Percentiles rank a stretch among this genome's conserved stretches.
phyloP scores from a whole-genome alignment of 352 stramenopile species.

The Globisporangium sylvaticum region DNA sequence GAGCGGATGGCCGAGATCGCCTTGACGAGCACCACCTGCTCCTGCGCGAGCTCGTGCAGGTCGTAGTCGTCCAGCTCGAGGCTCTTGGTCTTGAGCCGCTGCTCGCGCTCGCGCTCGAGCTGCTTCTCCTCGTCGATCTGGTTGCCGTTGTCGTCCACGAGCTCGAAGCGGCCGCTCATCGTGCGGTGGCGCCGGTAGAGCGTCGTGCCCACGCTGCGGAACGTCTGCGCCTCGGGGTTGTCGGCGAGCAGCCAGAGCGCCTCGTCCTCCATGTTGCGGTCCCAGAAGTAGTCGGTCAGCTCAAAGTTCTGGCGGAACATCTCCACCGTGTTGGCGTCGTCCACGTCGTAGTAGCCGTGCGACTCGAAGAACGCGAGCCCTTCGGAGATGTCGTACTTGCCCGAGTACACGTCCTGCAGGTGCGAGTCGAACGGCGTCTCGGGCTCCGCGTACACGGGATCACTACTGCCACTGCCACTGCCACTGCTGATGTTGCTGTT shows the following conservation, averaged over 20 bases:
- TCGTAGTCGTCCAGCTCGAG: constrained; percentile 65
- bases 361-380: constrained; percentile 77
- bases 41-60: constrained; percentile 52
- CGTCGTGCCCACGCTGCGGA: constrained; percentile 10
- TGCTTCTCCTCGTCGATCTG: constrained; percentile 54
- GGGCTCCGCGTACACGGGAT: constrained; percentile 2
- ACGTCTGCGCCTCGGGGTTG: constrained; percentile 8
- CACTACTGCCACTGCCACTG: neutral
- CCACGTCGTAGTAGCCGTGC: constrained; percentile 80
- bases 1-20: constrained; percentile 57
- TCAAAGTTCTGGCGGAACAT: constrained; percentile 79
- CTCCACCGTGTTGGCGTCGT: constrained; percentile 74
- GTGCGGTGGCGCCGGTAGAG: constrained; percentile 15
- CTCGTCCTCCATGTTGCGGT: constrained; percentile 23
- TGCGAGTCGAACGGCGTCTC: constrained; percentile 64
- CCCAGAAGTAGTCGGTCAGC: constrained; percentile 62
- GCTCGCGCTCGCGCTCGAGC: constrained; percentile 44
- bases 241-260: constrained; percentile 20
- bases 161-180: constrained; percentile 34
- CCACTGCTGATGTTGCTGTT: neutral
- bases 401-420: constrained; percentile 60
- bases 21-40: constrained; percentile 43
- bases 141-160: constrained; percentile 67
- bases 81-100: constrained; percentile 45
- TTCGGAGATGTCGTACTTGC: constrained; percentile 35